phyloP scores from a whole-genome alignment of 257 asterid genomes.

The Nicotiana obtusifolia region DNA sequence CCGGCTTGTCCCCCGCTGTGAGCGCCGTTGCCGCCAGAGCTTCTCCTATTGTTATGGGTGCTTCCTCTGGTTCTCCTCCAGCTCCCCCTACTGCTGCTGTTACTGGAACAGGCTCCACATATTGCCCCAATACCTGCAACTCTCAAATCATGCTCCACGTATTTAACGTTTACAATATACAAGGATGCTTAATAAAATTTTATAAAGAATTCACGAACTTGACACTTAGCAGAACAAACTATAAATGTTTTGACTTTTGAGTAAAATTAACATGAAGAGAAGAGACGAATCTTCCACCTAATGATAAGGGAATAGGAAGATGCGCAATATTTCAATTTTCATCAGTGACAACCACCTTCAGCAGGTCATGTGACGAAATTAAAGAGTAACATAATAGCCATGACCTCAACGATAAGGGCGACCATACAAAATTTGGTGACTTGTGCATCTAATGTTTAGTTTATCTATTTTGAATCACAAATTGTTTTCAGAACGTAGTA shows the following conservation, averaged over 20 bases:
- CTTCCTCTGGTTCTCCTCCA: not conserved
- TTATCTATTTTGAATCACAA: no score
- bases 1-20: slow-evolving; percentile 43
- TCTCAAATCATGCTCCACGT: not conserved
- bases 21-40: slow-evolving; percentile 55
- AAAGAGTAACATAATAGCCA: no score
- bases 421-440: no score
- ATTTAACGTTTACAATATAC: not conserved
- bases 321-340: not conserved
- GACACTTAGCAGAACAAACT: not conserved
- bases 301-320: not conserved
- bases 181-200: not conserved
- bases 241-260: no score
- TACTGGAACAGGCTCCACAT: slow-evolving; percentile 2
- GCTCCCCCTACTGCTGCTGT: not conserved
- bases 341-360: not conserved
- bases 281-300: no score
- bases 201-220: not conserved
- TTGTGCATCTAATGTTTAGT: no score
- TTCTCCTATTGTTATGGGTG: slow-evolving; percentile 55
- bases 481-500: no score
- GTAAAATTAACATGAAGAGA: no score
- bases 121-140: slow-evolving; percentile 45
- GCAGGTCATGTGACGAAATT: not conserved
- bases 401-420: no score